These are phyloP conservation scores for Ceratonia siliqua DNA, from an alignment of 306 rosid species.

Conservation along the genomic window DNA sequence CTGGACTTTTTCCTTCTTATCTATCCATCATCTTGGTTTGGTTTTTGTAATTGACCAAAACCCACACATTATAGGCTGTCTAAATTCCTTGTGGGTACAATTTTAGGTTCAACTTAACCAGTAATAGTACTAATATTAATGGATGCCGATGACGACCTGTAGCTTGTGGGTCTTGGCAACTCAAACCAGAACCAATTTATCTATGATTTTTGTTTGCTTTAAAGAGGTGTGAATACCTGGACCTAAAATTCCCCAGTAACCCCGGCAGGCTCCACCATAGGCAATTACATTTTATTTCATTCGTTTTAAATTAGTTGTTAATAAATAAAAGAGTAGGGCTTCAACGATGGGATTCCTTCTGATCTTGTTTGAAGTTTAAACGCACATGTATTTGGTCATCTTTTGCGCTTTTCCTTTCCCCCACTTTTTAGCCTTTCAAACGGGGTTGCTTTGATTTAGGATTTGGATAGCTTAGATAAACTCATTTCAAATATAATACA, in stretches of 20 bases:
- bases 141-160: neutral
- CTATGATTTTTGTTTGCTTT: constrained; percentile 32
- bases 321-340: neutral
- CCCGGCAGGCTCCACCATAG: constrained; percentile 16
- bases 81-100: constrained; percentile 29
- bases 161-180: neutral
- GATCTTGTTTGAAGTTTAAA: too few species aligned
- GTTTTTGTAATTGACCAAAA: neutral
- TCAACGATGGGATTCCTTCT: neutral
- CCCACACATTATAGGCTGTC: constrained; percentile 7
- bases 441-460: too few species aligned
- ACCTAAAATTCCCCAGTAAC: constrained; percentile 34
- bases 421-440: too few species aligned
- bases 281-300: neutral
- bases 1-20: neutral
- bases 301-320: neutral
- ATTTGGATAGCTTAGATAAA: neutral
- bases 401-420: too few species aligned
- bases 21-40: constrained; percentile 2
- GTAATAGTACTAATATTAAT: neutral
- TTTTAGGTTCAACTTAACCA: constrained; percentile 22
- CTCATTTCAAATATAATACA: neutral
- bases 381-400: too few species aligned
- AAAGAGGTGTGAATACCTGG: constrained; percentile 46
- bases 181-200: neutral